Percentiles rank a stretch among this genome's conserved stretches.
Conservation (phyloP, 495 filamentous ascomycete species). For the Tuber brumale region DNA sequence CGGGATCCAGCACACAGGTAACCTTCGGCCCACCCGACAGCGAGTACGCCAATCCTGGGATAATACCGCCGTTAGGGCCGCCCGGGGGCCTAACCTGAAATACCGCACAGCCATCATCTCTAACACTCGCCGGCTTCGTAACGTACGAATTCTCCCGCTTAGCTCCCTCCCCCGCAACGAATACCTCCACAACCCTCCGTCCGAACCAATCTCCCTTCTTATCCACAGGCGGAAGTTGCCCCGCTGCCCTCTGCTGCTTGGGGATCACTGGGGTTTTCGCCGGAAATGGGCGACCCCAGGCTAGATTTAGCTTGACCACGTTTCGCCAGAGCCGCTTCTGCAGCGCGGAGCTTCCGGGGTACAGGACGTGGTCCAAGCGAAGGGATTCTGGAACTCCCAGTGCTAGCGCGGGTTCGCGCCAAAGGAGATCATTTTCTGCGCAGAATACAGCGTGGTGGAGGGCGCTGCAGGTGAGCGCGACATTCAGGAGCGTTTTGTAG, state of each 20-base stretch:
- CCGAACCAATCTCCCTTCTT: slow-evolving; percentile 36
- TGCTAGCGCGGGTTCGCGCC: slow-evolving; percentile 32
- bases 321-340: slow-evolving; percentile 40
- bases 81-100: slow-evolving; percentile 20
- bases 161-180: slow-evolving; percentile 34
- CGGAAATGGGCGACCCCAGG: slow-evolving; percentile 37
- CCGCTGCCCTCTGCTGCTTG: slow-evolving; percentile 23
- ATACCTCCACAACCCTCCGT: slow-evolving; percentile 36
- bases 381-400: slow-evolving; percentile 38
- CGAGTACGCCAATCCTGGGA: background rate
- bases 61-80: background rate
- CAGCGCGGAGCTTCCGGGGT: slow-evolving; percentile 30
- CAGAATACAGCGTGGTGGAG: slow-evolving; percentile 41
- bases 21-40: background rate
- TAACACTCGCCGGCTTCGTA: slow-evolving; percentile 26
- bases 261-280: slow-evolving; percentile 21
- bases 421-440: slow-evolving; percentile 39
- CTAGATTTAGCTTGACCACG: slow-evolving; percentile 37
- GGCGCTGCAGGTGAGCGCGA: slow-evolving; percentile 34
- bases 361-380: slow-evolving; percentile 36
- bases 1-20: slow-evolving; percentile 28
- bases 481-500: slow-evolving; percentile 30
- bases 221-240: slow-evolving; percentile 27
- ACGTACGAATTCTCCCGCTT: slow-evolving; percentile 21
- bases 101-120: slow-evolving; percentile 32